phyloP scores from a whole-genome alignment of 352 stramenopile genomes.

The Globisporangium yorkense region DNA sequence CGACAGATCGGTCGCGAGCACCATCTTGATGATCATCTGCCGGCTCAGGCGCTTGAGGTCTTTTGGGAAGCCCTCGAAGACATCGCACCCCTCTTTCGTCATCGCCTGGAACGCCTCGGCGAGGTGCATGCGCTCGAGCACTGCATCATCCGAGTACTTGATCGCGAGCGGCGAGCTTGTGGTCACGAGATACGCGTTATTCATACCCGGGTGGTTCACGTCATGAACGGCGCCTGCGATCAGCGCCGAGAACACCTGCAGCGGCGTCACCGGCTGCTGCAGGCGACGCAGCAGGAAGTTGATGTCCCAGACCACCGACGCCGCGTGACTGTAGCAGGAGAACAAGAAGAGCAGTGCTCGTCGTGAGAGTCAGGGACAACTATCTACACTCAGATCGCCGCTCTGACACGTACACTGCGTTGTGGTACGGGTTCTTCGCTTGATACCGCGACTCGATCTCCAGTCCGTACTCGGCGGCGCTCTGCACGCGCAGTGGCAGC shows the following conservation, averaged over 20 bases:
- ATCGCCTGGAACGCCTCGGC: slow-evolving; percentile 60
- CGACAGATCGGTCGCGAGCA: slow-evolving; percentile 80
- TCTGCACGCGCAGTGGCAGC: slow-evolving; percentile 48
- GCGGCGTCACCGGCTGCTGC: slow-evolving; percentile 23
- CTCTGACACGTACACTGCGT: slow-evolving; percentile 41
- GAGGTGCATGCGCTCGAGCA: slow-evolving; percentile 85
- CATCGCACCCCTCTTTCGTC: slow-evolving; percentile 62
- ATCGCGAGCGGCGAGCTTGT: slow-evolving; percentile 84
- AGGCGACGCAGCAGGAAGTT: slow-evolving; percentile 59
- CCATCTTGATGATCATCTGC: slow-evolving; percentile 74
- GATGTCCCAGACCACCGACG: slow-evolving; percentile 68
- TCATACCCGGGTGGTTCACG: slow-evolving; percentile 90
- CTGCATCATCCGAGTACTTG: slow-evolving; percentile 90
- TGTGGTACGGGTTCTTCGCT: slow-evolving; percentile 76
- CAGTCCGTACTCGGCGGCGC: slow-evolving; percentile 40
- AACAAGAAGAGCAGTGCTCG: background rate
- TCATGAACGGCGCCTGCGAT: slow-evolving; percentile 90
- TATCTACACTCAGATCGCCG: background rate
- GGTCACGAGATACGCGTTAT: slow-evolving; percentile 88
- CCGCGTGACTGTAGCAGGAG: slow-evolving; percentile 37
- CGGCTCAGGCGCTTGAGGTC: slow-evolving; percentile 50
- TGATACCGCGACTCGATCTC: slow-evolving; percentile 69
- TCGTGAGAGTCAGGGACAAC: background rate
- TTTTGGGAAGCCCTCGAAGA: slow-evolving; percentile 53
- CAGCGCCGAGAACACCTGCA: slow-evolving; percentile 75